phyloP scores from a whole-genome alignment of 2,329 filamentous ascomycete species.

The Ascochyta viciae-villosae region DNA sequence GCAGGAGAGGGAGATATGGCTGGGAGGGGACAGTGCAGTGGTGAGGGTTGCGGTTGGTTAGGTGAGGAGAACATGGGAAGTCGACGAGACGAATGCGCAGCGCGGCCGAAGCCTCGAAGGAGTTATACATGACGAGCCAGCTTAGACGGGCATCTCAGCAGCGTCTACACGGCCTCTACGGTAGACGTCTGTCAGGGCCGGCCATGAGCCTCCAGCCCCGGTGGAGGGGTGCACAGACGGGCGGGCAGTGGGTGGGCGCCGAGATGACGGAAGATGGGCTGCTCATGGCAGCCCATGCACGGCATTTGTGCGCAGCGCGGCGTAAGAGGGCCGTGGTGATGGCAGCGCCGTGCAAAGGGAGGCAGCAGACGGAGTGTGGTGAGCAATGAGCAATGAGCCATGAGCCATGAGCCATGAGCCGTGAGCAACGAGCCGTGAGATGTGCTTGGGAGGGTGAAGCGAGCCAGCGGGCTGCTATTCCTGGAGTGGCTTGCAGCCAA shows the following conservation, averaged over 20 bases:
- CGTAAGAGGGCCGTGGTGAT: constrained; percentile 26
- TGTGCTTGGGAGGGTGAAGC: constrained; percentile 12
- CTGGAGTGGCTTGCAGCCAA: constrained; percentile 50
- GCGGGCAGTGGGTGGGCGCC: constrained; percentile 27
- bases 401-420: too few species aligned
- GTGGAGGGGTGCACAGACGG: constrained; percentile 19
- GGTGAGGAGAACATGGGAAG: constrained; percentile 11
- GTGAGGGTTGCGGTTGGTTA: neutral
- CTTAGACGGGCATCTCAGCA: constrained; percentile 31
- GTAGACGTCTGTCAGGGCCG: constrained; percentile 31
- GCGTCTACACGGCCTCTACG: constrained; percentile 25
- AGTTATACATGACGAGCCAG: constrained; percentile 34
- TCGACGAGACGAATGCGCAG: constrained; percentile 21
- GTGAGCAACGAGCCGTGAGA: neutral
- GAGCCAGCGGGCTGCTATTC: constrained; percentile 43
- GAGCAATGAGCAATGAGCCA: constrained; percentile 24
- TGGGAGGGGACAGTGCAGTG: constrained; percentile 16
- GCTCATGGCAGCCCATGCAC: constrained; percentile 38
- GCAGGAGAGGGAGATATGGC: constrained; percentile 13
- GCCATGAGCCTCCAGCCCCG: constrained; percentile 29
- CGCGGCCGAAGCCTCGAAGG: constrained; percentile 34
- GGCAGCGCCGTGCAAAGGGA: constrained; percentile 34
- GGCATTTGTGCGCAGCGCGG: constrained; percentile 33
- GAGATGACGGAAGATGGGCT: constrained; percentile 29
- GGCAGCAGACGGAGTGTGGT: constrained; percentile 40